Evolutionary conservation across 2,329 filamentous ascomycete genomes (phyloP), one percentile per base, ranked within the genome.

Genomic region (Alternaria brassicae): DNA sequence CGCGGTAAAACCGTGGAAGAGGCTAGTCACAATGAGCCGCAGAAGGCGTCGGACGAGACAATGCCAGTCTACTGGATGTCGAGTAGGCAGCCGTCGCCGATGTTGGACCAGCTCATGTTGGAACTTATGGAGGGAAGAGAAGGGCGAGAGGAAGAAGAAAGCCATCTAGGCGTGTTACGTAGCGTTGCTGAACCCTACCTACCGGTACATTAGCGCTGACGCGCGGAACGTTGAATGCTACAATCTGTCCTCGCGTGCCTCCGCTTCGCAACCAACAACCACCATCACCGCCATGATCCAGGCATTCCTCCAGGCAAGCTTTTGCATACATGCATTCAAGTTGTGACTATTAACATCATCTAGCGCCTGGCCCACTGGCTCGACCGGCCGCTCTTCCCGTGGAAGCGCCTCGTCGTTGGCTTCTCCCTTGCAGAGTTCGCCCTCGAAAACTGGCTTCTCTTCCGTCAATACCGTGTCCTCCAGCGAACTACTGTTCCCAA

Each of bases 391-490:
- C 84, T 91, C 75, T 97, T 98, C 82, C 94, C 95, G 55, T 99
- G 95, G 95, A 99, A 97, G 87, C 91, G 88, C 78, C 88, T 99
- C 72, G 93, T 99, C 72, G 86, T 98, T 70, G 91, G 93, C 72
- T 99, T 99, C 82, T 96, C 93, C 28, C 78, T 98, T 71, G 92
- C 91, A 62, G 92, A 99, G 77, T 98, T 92, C 78, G 81, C 92
- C 54, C 89, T 99, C 74, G 95, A 99, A 79, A 89, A 92, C 42
- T 91, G 94, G 81, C 88, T 99, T 53, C 92, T 92, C 25, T 83
- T 92, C 69, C 92, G 95, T 58, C 95, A 99, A 79, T 98, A 97
- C 79, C 87, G 88, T 68, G 88, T 97, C 56, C 85, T 98, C 61
- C 88, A 94, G 76, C 88, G 88, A 68, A 92, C 86, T 12, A 90